phyloP scores from a whole-genome alignment of 1,284 basidiomycete species.

The Cutaneotrichosporon mucoides region DNA sequence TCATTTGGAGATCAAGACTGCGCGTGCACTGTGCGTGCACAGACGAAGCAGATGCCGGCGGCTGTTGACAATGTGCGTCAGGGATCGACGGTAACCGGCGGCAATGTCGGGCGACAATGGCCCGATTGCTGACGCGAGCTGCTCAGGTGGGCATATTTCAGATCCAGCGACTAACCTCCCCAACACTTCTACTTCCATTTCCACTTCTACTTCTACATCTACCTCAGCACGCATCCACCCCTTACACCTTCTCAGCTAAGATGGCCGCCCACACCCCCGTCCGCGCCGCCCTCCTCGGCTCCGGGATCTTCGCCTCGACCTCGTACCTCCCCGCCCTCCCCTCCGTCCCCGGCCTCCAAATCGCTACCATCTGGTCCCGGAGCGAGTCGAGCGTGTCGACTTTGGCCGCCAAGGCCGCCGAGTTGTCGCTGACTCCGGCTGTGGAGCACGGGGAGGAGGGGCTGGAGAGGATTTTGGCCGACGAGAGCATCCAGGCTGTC shows the following conservation, averaged over 20 bases:
- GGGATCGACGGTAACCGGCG: no score
- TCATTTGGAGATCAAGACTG: no score
- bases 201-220: background rate
- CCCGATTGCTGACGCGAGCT: no score
- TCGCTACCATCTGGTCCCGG: conserved; percentile 75
- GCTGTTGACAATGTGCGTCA: no score
- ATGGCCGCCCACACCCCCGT: conserved; percentile 3
- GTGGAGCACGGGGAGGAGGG: conserved; percentile 56
- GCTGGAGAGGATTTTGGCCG: conserved; percentile 63
- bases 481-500: conserved; percentile 66
- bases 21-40: no score
- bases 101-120: no score
- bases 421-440: conserved; percentile 38
- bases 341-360: conserved; percentile 49
- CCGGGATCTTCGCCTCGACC: conserved; percentile 40
- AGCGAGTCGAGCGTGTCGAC: conserved; percentile 59
- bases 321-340: conserved; percentile 71
- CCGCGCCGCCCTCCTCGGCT: conserved; percentile 39
- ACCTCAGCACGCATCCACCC: background rate
- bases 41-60: no score
- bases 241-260: no score
- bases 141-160: no score
- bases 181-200: background rate
- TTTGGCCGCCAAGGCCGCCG: conserved; percentile 50
- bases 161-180: background rate